Conservation (phyloP, 345 rosid species). For the Triadica sebifera region DNA sequence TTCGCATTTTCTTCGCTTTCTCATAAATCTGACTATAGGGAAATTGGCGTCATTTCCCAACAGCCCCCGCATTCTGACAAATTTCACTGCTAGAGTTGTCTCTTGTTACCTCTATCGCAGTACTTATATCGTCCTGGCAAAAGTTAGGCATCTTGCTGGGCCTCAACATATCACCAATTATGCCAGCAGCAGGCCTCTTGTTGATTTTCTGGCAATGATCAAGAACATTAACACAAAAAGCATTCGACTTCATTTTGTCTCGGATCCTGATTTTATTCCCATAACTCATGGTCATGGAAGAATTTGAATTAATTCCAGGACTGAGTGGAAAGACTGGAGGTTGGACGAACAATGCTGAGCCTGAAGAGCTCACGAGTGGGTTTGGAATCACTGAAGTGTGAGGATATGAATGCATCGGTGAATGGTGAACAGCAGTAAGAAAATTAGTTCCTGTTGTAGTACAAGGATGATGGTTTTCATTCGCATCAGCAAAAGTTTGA, state of each 20-base stretch:
- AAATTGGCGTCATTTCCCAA: too few relatives aligned
- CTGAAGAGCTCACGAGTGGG: slow-evolving; percentile 29
- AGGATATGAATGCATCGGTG: slow-evolving; percentile 15
- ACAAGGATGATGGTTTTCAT: slow-evolving; percentile 17
- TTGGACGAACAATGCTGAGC: slow-evolving; percentile 19
- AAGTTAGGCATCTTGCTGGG: slow-evolving; percentile 32
- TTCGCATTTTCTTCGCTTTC: too few relatives aligned
- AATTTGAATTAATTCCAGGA: slow-evolving; percentile 26
- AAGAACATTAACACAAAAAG: slow-evolving; percentile 16
- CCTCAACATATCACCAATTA: slow-evolving; percentile 23
- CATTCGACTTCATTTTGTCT: slow-evolving; percentile 20
- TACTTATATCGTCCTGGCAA: slow-evolving; percentile 24
- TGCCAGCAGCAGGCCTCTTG: slow-evolving; percentile 36
- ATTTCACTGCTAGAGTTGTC: slow-evolving; percentile 13
- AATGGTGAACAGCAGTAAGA: slow-evolving; percentile 17
- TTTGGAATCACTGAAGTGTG: slow-evolving; percentile 11
- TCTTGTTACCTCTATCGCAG: slow-evolving; percentile 18
- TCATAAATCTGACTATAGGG: too few relatives aligned
- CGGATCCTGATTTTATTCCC: slow-evolving; percentile 23
- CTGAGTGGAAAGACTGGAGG: slow-evolving; percentile 26
- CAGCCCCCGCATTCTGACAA: slow-evolving; percentile 6
- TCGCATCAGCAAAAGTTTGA: slow-evolving; percentile 21
- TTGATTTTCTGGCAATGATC: slow-evolving; percentile 26
- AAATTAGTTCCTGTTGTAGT: slow-evolving; percentile 19
- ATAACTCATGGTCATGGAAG: slow-evolving; percentile 26